Percentiles rank a stretch among this genome's conserved stretches.
Evolutionary conservation across 345 rosid genomes (phyloP).

Genomic region (Sonneratia alba): DNA sequence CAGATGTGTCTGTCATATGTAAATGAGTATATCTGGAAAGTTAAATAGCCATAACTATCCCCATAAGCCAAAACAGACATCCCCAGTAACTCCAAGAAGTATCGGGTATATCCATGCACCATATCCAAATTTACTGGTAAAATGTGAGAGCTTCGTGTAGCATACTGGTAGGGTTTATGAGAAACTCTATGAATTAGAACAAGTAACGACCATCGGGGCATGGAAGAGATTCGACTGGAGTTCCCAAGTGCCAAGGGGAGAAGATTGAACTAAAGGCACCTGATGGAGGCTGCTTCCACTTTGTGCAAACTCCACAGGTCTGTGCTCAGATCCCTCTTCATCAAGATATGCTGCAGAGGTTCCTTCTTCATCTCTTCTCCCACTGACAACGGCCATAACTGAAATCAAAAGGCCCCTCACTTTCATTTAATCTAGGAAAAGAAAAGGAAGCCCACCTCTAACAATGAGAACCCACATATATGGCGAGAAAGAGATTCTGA

Average conservation of each 20-base stretch:
- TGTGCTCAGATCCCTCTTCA: constrained; percentile 18
- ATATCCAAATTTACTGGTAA: not conserved
- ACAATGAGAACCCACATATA: constrained; percentile 3
- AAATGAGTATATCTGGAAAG: too few species aligned
- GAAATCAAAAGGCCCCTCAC: not conserved
- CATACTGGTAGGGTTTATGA: not conserved
- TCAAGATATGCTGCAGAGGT: constrained; percentile 20
- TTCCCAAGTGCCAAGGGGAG: not conserved
- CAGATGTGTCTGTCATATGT: too few species aligned
- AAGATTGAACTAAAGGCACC: constrained; percentile 1
- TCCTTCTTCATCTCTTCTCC: constrained; percentile 39
- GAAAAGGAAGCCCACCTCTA: constrained; percentile 11
- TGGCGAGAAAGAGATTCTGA: not conserved
- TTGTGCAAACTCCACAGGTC: constrained; percentile 9
- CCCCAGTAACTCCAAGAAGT: not conserved
- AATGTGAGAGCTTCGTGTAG: not conserved
- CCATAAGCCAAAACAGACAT: too few species aligned
- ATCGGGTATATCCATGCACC: not conserved
- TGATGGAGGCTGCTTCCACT: constrained; percentile 6
- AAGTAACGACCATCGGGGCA: not conserved
- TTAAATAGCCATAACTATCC: too few species aligned
- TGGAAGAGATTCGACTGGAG: not conserved
- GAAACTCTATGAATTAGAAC: not conserved
- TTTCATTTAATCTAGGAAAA: not conserved
- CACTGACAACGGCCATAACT: constrained; percentile 62